phyloP scores from a whole-genome alignment of 441 rosid genomes.

The Lepidium campestre region DNA sequence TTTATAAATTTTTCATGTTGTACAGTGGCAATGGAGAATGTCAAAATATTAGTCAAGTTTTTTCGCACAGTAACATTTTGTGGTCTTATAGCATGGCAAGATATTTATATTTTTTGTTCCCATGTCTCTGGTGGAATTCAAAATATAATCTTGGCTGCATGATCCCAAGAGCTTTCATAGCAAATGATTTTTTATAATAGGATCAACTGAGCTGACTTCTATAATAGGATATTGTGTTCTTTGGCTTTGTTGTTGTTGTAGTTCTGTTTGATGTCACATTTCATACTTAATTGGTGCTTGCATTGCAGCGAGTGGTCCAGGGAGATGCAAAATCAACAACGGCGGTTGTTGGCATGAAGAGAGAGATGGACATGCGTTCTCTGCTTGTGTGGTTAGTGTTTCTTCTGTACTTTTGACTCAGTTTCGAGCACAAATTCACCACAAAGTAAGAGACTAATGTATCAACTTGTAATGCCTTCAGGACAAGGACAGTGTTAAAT shows the following conservation, averaged over 20 bases:
- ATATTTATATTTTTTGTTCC: not conserved
- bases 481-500: conserved; percentile 62
- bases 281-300: not conserved
- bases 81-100: not conserved
- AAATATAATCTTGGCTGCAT: not conserved
- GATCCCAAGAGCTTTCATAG: not conserved
- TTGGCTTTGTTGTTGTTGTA: not conserved
- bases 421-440: not conserved
- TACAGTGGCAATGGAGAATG: not conserved
- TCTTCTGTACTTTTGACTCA: not conserved
- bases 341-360: conserved; percentile 96
- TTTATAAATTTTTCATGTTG: not conserved
- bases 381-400: conserved; percentile 81
- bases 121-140: not conserved
- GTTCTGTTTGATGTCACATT: not conserved
- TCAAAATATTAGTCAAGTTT: not conserved
- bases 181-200: not conserved
- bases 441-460: conserved; percentile 9
- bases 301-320: conserved; percentile 77
- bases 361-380: conserved; percentile 57
- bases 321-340: conserved; percentile 82
- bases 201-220: not conserved
- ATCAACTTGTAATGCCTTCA: conserved; percentile 26
- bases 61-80: not conserved
- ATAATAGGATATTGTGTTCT: not conserved